Base-by-base conservation (phyloP, 2,329 filamentous ascomycete species). In the Truncatella angustata region DNA sequence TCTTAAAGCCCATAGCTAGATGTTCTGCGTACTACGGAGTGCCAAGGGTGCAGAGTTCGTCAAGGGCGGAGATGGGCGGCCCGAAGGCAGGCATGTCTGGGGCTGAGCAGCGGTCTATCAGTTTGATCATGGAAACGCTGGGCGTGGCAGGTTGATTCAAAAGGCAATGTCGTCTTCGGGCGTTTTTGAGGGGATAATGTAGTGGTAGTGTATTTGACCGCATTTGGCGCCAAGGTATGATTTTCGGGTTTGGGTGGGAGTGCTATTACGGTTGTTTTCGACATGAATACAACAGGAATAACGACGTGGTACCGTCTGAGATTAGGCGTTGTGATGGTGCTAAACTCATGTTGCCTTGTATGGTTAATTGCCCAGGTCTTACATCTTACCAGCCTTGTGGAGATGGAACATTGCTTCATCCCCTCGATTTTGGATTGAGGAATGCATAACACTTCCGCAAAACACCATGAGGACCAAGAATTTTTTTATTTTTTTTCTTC, bases 61-160 rank as follows among this genome's bases (percentile, higher is more conserved):
- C 30, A 21, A 55, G 47, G 20, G 49, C 40, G 30, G 50, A 53
- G 9, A 18, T 16, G 4, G 46, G 35, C n/a, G 56, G 56, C 28
- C 56, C 57, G 44, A 59, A 58, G 39, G 54, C 57, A 14, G 57
- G 57, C 57, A 59, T 58, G 49, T 60, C 58, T 5, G 51, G 54
- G 10, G 58, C 58, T 20, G 54, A 60, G 53, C 56, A 58, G 4
- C 39, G 42, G 5, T 26, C 18, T 24, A 54, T 51, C 6, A 54
- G 48, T 35, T 36, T 34, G n/a, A 23, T 23, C 47, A 45, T 45
- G 5, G 39, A 51, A 23, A 37, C 52, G 3, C 42, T 49, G n/a
- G 52, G 51, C n/a, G 52, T 51, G 20, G 52, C 52, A 2, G 52
- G 51, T 35, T 51, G 50, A 42, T 54, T 47, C 16, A 54, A 48